A percentile compares a stretch with the other conserved stretches of the same genome.
These are phyloP conservation scores for Penicillium lagena DNA, from an alignment of 495 filamentous ascomycete species.

Conservation along the genomic window DNA sequence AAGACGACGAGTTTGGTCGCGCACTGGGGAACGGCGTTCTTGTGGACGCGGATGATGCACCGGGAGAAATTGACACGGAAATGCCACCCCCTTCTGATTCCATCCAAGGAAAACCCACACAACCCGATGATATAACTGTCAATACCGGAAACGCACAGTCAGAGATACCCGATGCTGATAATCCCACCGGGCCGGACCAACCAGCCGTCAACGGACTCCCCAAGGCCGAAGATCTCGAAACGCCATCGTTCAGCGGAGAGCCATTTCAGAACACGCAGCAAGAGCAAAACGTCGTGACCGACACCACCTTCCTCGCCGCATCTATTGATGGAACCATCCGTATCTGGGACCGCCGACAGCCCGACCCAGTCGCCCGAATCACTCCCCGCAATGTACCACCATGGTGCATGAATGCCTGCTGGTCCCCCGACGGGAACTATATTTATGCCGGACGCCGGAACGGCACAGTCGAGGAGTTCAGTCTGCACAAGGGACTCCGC, in stretches of 20 bases:
- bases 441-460: conserved; percentile 92
- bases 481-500: conserved; percentile 73
- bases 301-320: conserved; percentile 78
- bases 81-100: background rate
- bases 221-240: conserved; percentile 41
- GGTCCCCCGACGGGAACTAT: conserved; percentile 92
- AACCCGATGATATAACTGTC: background rate
- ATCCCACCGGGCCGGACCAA: conserved; percentile 16
- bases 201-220: conserved; percentile 44
- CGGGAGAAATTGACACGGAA: conserved; percentile 25
- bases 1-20: conserved; percentile 80
- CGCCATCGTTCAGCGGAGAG: conserved; percentile 20
- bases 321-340: conserved; percentile 83
- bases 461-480: conserved; percentile 91
- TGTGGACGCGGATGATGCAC: conserved; percentile 30
- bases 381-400: conserved; percentile 70
- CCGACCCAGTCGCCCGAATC: conserved; percentile 72
- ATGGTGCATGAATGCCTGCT: conserved; percentile 98
- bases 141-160: conserved; percentile 8
- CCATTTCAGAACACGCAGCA: conserved; percentile 21
- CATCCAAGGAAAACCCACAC: background rate
- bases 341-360: conserved; percentile 83
- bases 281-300: conserved; percentile 36
- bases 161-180: conserved; percentile 8
- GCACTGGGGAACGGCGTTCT: conserved; percentile 61